A percentile compares a stretch with the other conserved stretches of the same genome.
Conservation (phyloP, 257 asterid species). For the Nicotiana tomentosiformis region DNA sequence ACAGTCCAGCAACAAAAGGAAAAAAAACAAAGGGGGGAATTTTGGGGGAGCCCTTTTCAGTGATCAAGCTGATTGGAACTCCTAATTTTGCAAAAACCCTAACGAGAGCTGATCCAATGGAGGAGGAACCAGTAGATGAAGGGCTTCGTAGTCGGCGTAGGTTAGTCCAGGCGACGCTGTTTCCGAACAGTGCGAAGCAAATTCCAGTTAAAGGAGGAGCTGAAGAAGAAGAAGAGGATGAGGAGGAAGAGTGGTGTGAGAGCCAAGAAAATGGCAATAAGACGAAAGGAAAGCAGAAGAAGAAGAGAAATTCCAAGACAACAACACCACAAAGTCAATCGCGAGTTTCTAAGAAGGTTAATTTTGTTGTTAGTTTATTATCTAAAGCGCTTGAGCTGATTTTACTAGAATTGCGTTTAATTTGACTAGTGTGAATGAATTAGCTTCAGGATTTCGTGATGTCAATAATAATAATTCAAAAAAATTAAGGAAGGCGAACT, state of each 20-base stretch:
- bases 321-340: conserved; percentile 23
- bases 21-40: not conserved
- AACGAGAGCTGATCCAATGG: conserved; percentile 1
- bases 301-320: conserved; percentile 29
- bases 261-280: conserved; percentile 20
- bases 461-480: not conserved
- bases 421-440: not conserved
- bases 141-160: conserved; percentile 36
- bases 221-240: conserved; percentile 19
- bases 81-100: not conserved
- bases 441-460: not conserved
- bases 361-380: not conserved
- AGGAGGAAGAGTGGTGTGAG: conserved; percentile 42
- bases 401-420: not conserved
- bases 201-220: conserved; percentile 19
- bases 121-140: conserved; percentile 5
- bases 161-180: conserved; percentile 68
- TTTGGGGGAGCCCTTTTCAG: not conserved
- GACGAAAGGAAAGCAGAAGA: conserved; percentile 26
- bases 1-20: not conserved
- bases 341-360: conserved; percentile 49
- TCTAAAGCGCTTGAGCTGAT: not conserved
- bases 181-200: conserved; percentile 38
- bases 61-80: not conserved
- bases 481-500: not conserved